These are phyloP conservation scores for Microcyclosporella mali DNA, from an alignment of 2,329 filamentous ascomycete species.

Conservation along the genomic window DNA sequence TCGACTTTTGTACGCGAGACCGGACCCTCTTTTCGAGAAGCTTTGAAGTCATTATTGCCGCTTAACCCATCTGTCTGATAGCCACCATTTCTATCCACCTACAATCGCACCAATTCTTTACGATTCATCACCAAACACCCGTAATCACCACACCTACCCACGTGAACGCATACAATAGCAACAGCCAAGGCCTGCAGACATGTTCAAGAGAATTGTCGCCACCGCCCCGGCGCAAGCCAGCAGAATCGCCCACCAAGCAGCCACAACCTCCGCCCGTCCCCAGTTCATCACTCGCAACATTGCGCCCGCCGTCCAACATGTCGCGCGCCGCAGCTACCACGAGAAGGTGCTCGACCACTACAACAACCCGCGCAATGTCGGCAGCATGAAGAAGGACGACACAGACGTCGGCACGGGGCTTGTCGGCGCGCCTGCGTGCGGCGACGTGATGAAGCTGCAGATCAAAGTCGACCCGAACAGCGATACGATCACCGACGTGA, in stretches of 20 bases:
- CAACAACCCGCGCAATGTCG: constrained; percentile 70
- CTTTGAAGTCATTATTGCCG: too few species aligned
- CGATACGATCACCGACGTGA: constrained; percentile 86
- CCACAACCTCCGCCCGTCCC: constrained; percentile 43
- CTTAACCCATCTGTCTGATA: neutral
- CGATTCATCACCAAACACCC: too few species aligned
- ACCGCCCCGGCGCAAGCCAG: constrained; percentile 49
- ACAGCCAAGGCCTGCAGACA: constrained; percentile 29
- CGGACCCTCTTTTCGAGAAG: neutral
- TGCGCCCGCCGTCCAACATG: constrained; percentile 35
- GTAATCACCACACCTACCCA: neutral
- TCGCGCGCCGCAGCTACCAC: constrained; percentile 51
- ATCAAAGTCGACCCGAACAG: constrained; percentile 84
- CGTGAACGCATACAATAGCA: neutral
- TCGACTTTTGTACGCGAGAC: neutral
- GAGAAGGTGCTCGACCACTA: constrained; percentile 78
- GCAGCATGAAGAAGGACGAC: constrained; percentile 72
- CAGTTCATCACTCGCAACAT: constrained; percentile 38
- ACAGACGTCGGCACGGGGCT: constrained; percentile 82
- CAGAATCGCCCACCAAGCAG: constrained; percentile 44
- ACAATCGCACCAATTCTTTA: too few species aligned
- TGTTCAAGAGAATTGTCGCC: constrained; percentile 54
- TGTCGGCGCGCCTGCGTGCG: constrained; percentile 82
- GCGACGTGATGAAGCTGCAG: constrained; percentile 91
- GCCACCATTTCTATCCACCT: neutral